These are phyloP conservation scores for Pochonia chlamydosporia DNA, from an alignment of 2,329 filamentous ascomycete genomes.

Conservation along the genomic window DNA sequence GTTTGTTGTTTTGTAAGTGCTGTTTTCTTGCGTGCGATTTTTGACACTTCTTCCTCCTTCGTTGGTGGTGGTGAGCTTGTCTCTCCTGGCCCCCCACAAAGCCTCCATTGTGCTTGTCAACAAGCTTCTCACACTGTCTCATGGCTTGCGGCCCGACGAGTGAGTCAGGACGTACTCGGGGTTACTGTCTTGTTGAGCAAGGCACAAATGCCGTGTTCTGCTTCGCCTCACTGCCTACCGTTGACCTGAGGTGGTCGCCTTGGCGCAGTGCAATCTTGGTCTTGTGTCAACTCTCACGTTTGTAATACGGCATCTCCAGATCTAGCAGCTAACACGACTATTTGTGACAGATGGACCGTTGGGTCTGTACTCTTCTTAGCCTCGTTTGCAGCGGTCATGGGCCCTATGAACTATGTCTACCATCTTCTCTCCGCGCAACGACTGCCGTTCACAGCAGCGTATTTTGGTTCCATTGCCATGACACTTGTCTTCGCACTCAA, in stretches of 20 bases:
- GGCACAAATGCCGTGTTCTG: slow-evolving; percentile 1
- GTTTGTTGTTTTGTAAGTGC: slow-evolving; percentile 92
- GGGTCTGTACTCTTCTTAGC: slow-evolving; percentile 84
- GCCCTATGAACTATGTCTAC: slow-evolving; percentile 72
- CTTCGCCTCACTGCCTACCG: slow-evolving; percentile 1
- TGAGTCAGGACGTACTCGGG: background rate
- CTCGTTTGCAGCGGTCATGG: slow-evolving; percentile 94
- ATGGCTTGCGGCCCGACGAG: background rate
- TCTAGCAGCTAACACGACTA: slow-evolving; percentile 19
- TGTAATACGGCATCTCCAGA: background rate
- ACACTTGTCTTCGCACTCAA: slow-evolving; percentile 90
- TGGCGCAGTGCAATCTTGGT: no score
- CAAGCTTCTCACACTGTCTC: slow-evolving; percentile 2
- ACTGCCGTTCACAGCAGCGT: slow-evolving; percentile 86
- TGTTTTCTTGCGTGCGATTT: slow-evolving; percentile 12
- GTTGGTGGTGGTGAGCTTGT: no score
- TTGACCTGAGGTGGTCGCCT: background rate
- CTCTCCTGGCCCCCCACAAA: background rate
- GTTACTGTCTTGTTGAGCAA: background rate
- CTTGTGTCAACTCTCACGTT: background rate
- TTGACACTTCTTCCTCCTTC: slow-evolving; percentile 7
- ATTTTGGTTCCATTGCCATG: slow-evolving; percentile 86
- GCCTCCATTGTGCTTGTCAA: background rate
- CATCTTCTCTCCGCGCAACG: slow-evolving; percentile 81
- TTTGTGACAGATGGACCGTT: slow-evolving; percentile 74